Base-by-base conservation (phyloP, 108 stramenopile species). In the Nannochloropsis gaditana region DNA sequence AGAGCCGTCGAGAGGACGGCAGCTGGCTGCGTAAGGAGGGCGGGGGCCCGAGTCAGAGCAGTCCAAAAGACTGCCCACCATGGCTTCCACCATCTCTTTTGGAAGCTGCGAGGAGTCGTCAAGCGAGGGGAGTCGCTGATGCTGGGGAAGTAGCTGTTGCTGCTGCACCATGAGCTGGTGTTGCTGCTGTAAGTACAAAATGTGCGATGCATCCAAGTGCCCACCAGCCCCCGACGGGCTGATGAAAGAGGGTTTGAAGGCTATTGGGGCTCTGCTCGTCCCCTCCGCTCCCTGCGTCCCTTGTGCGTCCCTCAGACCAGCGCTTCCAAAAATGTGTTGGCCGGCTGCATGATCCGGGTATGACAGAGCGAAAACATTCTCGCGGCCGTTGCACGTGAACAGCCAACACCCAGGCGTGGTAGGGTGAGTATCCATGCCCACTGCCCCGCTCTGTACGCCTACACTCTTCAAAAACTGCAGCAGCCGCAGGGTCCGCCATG, bases 21-120 rank as follows among this genome's bases (percentile, higher is more conserved):
- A 15, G 15, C 19, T n/a, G n/a, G 19, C 59, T 4, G n/a, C 19
- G n/a, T 73, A 73, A 73, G 15, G 15, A 2, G 59, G 59, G n/a
- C n/a, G 59, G n/a, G 59, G 59, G 59, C 59, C 59, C n/a, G 59
- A 73, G n/a, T 73, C 59, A 73, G 59, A 73, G 59, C 59, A 73
- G 59, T 73, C 59, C n/a, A 73, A 73, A n/a, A 73, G 59, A 73
- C 59, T n/a, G 3, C 59, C 59, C 59, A 73, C 15, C 59, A 73
- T 73, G 59, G 19, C n/a, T n/a, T 73, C 59, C 59, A 73, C 59
- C 6, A 73, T 73, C 59, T 73, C 59, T n/a, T 73, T 73, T 15
- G 59, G 59, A 2, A 73, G n/a, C 59, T 73, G 59, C 59, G 59
- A 73, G 59, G 59, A 73, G 59, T 73, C 59, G 59, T 73, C 59